Base-by-base conservation (phyloP, 2,329 filamentous ascomycete genomes). In the Fusarium sp. region DNA sequence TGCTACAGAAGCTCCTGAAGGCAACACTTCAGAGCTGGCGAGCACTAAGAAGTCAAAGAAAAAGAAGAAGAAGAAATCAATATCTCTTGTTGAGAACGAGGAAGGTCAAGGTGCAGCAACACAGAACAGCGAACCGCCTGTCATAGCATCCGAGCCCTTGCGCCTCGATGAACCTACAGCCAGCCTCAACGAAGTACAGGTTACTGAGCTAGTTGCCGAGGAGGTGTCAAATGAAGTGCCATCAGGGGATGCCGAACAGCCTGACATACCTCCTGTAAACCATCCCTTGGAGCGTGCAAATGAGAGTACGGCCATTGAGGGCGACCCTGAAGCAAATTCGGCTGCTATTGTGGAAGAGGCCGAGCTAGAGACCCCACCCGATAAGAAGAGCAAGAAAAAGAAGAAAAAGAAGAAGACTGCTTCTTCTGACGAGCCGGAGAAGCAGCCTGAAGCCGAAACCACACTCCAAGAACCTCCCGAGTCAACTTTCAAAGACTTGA, bases 351-450 rank as follows among this genome's bases (percentile, higher is more conserved):
- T 39, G 47, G 48, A 59, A 14, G 58, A 73, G 18, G 52, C 41
- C 26, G 64, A 64, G 26, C 34, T 61, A 39, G 72, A 77, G 45
- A 50, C 48, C n/a, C 32, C 51, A 13, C 32, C 73, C 7, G 68
- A 75, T 30, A 79, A 76, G 58, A 77, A 73, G 72, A 75, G 66
- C 62, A 85, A 77, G 75, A 85, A 78, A 74, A 83, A 82, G 24
- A 85, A 82, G 80, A 85, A 77, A 7, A 79, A 79, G 62, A 74
- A 79, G 65, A 78, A 78, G 66, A 68, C 62, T 32, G 48, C 62
- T 22, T 44, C 69, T 28, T 44, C 63, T 28, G 73, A 76, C 22
- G 69, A 74, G 39, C 50, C 42, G 20, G 76, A 75, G 55, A 61
- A 71, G 39, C 70, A 66, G 22, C 55, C 44, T 6, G 74, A 77